These are phyloP conservation scores for Sphaerulina musiva DNA, from an alignment of 2,329 filamentous ascomycete species.

Conservation along the genomic window DNA sequence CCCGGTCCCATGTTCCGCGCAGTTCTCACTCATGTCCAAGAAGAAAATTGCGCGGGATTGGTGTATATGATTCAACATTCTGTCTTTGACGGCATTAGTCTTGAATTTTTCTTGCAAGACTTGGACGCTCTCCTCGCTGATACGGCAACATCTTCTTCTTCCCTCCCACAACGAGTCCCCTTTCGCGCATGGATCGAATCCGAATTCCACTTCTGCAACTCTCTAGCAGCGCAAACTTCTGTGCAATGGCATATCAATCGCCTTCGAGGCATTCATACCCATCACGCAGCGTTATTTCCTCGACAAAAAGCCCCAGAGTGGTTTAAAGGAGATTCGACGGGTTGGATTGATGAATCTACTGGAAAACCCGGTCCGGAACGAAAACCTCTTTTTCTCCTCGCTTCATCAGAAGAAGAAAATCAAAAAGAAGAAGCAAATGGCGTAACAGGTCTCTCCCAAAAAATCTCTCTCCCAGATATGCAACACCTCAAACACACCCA, in stretches of 20 bases:
- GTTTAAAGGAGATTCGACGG: slow-evolving; percentile 9
- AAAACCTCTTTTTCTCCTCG: too few relatives aligned
- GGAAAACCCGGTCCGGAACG: background rate
- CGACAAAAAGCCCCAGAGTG: slow-evolving; percentile 9
- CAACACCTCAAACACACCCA: slow-evolving; percentile 4
- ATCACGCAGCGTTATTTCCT: background rate
- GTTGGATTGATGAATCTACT: background rate
- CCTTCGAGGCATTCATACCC: slow-evolving; percentile 1
- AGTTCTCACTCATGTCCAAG: slow-evolving; percentile 7
- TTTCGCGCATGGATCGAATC: slow-evolving; percentile 7
- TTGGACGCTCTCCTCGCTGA: too few relatives aligned
- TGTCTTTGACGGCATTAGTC: slow-evolving; percentile 9
- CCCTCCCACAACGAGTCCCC: too few relatives aligned
- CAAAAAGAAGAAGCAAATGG: background rate
- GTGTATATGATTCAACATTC: slow-evolving; percentile 13
- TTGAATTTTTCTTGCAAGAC: slow-evolving; percentile 5
- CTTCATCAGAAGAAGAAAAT: background rate
- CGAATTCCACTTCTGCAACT: background rate
- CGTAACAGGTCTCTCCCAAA: background rate
- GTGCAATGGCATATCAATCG: slow-evolving; percentile 7
- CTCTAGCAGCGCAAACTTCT: background rate
- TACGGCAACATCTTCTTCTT: too few relatives aligned
- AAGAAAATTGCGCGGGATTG: slow-evolving; percentile 2
- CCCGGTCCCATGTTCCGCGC: slow-evolving; percentile 11
- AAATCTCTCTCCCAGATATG: background rate